phyloP scores from a whole-genome alignment of 1,139 yeast genomes.

The Suhomyces guaymorum region DNA sequence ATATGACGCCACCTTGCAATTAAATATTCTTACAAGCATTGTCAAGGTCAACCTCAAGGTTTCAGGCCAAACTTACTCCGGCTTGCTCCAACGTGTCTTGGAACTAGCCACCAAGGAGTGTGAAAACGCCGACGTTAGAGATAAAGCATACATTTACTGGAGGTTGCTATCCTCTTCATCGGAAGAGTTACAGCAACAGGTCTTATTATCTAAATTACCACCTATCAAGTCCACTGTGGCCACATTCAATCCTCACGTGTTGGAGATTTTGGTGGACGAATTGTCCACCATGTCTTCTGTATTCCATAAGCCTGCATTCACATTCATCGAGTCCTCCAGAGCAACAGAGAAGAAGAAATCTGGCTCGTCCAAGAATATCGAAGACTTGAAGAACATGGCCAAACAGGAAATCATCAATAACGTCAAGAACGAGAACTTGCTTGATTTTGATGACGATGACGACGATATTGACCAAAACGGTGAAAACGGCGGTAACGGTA shows the following conservation, averaged over 20 bases:
- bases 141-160: conserved; percentile 94
- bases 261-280: conserved; percentile 71
- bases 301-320: conserved; percentile 78
- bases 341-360: conserved; percentile 24
- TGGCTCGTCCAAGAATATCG: conserved; percentile 37
- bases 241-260: conserved; percentile 63
- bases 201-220: conserved; percentile 65
- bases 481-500: conserved; percentile 19
- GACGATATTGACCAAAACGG: conserved; percentile 28
- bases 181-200: conserved; percentile 44
- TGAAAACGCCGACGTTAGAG: conserved; percentile 91
- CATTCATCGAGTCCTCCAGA: conserved; percentile 55
- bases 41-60: conserved; percentile 67
- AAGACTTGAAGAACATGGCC: conserved; percentile 77
- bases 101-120: conserved; percentile 77
- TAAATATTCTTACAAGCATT: conserved; percentile 71
- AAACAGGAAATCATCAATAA: conserved; percentile 71
- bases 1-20: conserved; percentile 74
- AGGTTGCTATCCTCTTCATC: conserved; percentile 67
- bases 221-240: conserved; percentile 73
- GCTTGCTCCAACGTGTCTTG: conserved; percentile 66
- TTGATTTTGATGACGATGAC: conserved; percentile 75
- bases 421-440: conserved; percentile 74
- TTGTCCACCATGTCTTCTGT: conserved; percentile 86
- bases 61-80: conserved; percentile 41